A percentile compares a stretch with the other conserved stretches of the same genome.
Evolutionary conservation across 495 filamentous ascomycete species (phyloP).

Genomic region (Talaromyces proteolyticus): DNA sequence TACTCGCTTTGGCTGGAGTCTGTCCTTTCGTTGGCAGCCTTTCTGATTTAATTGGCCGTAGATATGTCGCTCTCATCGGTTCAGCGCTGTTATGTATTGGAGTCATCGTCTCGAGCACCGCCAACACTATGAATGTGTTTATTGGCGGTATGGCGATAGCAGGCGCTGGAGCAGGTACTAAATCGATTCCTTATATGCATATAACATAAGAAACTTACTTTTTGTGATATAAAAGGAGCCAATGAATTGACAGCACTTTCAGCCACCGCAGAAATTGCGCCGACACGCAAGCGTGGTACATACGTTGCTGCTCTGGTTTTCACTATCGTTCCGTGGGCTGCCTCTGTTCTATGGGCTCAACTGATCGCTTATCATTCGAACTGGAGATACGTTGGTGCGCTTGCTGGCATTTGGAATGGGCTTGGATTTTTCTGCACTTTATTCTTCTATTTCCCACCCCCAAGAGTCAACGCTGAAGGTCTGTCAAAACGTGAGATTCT

Average conservation of each 20-base stretch:
- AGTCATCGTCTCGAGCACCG: constrained; percentile 61
- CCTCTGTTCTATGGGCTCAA: constrained; percentile 65
- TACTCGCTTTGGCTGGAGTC: constrained; percentile 60
- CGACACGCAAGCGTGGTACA: constrained; percentile 59
- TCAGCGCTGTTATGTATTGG: constrained; percentile 54
- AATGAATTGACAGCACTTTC: constrained; percentile 65
- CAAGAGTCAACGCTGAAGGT: constrained; percentile 47
- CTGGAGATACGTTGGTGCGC: constrained; percentile 61
- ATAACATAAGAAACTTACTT: neutral
- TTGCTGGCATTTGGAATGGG: constrained; percentile 55
- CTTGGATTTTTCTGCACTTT: constrained; percentile 55
- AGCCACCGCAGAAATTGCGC: constrained; percentile 63
- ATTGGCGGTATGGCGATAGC: constrained; percentile 65
- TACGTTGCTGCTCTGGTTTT: constrained; percentile 64
- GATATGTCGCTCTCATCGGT: constrained; percentile 60
- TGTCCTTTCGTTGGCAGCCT: constrained; percentile 69
- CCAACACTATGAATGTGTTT: constrained; percentile 60
- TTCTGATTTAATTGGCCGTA: constrained; percentile 63
- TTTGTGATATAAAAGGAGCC: constrained; percentile 30
- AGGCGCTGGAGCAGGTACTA: constrained; percentile 50
- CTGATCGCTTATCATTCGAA: constrained; percentile 52
- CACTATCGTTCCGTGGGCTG: constrained; percentile 63
- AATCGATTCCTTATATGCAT: neutral
- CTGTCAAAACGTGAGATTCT: constrained; percentile 45
- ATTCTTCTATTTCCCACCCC: constrained; percentile 63